Base-by-base conservation (phyloP, 2,329 filamentous ascomycete species). In the Drechslerella stenobrocha region DNA sequence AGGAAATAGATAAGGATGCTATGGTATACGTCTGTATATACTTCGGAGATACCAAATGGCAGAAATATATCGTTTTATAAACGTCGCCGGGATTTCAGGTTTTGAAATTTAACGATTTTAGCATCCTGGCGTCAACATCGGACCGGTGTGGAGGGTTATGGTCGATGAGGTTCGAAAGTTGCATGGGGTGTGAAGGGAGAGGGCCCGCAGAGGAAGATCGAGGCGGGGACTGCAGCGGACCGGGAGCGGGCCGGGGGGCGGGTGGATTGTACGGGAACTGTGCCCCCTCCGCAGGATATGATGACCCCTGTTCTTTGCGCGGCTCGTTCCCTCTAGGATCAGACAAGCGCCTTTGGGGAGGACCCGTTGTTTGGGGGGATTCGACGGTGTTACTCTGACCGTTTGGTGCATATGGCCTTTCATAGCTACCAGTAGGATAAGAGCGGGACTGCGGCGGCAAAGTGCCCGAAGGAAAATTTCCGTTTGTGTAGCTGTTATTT, bases 191-290 rank as follows among this genome's bases (percentile, higher is more conserved):
- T 30, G 70, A 52, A 42, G 57, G 44, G 35, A 70, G 58, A 23
- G 72, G 72, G n/a, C 72, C 72, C 24, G 71, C 69, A 37, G 72
- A 73, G 35, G 71, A 70, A n/a, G 71, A 71, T 37, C 69, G 69
- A 30, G 70, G 71, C 18, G 71, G 71, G 2, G 70, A 70, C 24
- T 70, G 71, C 15, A 70, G 65, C n/a, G 50, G 63, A 1, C 28
- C 64, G 11, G 64, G 42, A 11, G 64, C 56, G 8, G 52, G 50
- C 37, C 57, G 57, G 22, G 52, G 22, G 13, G 44, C 32, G 7
- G 46, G 47, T 34, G 57, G 8, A 30, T 37, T 63, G 23, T 61
- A 61, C 11, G 51, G 64, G 32, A 69, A 69, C 28, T 52, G 24
- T 5, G 30, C 30, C 5, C 24, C 26, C 30, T 69, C 64, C 0